phyloP scores from a whole-genome alignment of 2,329 filamentous ascomycete genomes.

The Aspergillus sp. region DNA sequence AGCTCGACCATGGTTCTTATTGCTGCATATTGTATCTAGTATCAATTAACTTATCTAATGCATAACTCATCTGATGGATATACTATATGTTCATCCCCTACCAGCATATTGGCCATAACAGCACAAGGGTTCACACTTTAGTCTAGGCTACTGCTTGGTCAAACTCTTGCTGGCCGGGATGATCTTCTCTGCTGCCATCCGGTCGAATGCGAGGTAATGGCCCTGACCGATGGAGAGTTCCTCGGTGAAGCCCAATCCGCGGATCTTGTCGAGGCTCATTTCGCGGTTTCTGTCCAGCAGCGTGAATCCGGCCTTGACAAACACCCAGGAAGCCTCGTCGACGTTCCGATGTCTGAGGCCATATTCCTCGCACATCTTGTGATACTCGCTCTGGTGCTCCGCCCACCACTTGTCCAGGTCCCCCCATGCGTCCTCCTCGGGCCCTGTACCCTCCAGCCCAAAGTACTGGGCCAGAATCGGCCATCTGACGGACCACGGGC shows the following conservation, averaged over 20 bases:
- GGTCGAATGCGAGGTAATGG: constrained; percentile 14
- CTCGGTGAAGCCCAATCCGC: constrained; percentile 23
- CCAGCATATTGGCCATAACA: no score
- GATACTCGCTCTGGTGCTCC: constrained; percentile 18
- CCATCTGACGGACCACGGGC: constrained; percentile 21
- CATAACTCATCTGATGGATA: no score
- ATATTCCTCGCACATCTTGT: constrained; percentile 22
- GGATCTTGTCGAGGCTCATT: constrained; percentile 24
- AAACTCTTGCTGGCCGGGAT: not conserved
- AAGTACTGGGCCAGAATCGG: constrained; percentile 22
- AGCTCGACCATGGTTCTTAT: no score
- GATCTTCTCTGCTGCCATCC: constrained; percentile 8
- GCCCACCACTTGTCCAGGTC: constrained; percentile 23
- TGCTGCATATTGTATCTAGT: no score
- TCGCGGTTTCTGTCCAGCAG: constrained; percentile 20
- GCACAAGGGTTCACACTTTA: no score
- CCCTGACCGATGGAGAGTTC: constrained; percentile 18
- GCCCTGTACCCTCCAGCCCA: constrained; percentile 16
- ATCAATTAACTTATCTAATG: no score
- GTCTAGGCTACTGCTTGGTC: no score
- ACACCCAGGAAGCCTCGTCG: constrained; percentile 13
- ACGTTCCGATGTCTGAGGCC: constrained; percentile 11
- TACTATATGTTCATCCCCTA: no score
- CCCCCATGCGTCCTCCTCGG: constrained; percentile 6
- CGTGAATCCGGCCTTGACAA: constrained; percentile 15